Evolutionary conservation across 345 rosid genomes (phyloP).

Genomic region (Nasturtium officinale): DNA sequence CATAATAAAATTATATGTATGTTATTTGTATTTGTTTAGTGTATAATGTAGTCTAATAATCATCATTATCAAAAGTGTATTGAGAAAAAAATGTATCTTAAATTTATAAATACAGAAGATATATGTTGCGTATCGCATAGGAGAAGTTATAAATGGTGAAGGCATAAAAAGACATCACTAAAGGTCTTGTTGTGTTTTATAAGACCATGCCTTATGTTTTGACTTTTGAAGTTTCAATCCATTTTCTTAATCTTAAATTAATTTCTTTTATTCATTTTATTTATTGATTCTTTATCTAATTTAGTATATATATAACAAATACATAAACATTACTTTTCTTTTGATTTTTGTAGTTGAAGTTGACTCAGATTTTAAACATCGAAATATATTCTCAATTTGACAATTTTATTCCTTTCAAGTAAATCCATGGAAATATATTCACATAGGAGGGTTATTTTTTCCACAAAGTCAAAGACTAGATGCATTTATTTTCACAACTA

Average conservation of each 20-base stretch:
- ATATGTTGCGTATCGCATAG: neutral
- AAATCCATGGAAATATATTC: neutral
- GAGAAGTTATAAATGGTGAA: neutral
- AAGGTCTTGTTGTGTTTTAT: neutral
- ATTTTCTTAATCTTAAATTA: neutral
- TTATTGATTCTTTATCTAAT: neutral
- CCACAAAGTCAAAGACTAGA: neutral
- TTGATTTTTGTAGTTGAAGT: too few relatives aligned
- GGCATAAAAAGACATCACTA: neutral
- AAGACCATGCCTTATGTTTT: neutral
- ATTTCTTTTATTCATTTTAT: neutral
- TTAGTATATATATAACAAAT: neutral
- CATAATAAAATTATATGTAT: slow-evolving; percentile 42
- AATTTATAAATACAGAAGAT: neutral
- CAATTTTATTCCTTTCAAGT: neutral
- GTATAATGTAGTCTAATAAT: slow-evolving; percentile 27
- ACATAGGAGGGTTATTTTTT: neutral
- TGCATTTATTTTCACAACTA: neutral
- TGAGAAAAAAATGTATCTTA: neutral
- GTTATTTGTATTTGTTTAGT: slow-evolving; percentile 22
- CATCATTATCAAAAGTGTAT: slow-evolving; percentile 5
- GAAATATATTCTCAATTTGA: neutral
- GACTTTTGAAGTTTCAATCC: neutral
- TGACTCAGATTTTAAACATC: neutral
- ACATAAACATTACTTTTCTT: neutral